These are phyloP conservation scores for Colletotrichum cuscutae DNA, from an alignment of 2,329 filamentous ascomycete species.

Conservation along the genomic window DNA sequence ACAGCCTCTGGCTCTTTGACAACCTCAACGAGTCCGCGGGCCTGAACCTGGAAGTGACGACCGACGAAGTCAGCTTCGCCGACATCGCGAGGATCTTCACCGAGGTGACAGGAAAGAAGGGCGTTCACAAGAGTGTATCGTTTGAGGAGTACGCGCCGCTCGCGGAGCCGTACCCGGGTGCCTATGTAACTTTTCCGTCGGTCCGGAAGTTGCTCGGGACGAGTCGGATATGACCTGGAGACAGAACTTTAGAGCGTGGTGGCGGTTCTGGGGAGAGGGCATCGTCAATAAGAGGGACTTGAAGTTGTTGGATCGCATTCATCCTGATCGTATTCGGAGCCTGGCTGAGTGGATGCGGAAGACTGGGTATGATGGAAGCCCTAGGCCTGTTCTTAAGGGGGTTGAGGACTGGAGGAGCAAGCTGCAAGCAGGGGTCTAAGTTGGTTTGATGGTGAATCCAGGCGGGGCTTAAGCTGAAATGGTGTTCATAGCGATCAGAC, in stretches of 20 bases:
- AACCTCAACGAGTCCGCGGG: constrained; percentile 37
- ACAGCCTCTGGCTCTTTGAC: constrained; percentile 41
- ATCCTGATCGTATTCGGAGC: constrained; percentile 56
- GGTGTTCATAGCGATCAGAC: background rate
- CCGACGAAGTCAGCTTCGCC: constrained; percentile 37
- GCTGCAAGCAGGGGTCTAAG: background rate
- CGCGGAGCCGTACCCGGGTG: constrained; percentile 28
- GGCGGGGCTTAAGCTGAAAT: background rate
- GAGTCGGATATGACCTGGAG: constrained; percentile 34
- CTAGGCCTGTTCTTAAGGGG: background rate
- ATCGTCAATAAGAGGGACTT: constrained; percentile 51
- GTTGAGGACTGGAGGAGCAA: background rate
- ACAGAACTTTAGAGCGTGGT: background rate
- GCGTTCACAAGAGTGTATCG: background rate
- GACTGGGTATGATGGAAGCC: background rate
- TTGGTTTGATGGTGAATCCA: background rate
- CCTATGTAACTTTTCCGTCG: constrained; percentile 26
- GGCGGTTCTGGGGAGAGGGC: background rate
- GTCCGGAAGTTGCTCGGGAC: constrained; percentile 28
- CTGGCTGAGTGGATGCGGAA: constrained; percentile 54
- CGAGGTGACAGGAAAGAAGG: constrained; percentile 17
- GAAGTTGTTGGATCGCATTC: constrained; percentile 60
- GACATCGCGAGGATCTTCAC: constrained; percentile 26
- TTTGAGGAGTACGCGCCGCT: constrained; percentile 9
- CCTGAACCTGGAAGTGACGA: constrained; percentile 39